A percentile compares a stretch with the other conserved stretches of the same genome.
Conservation (phyloP, 345 rosid genomes). For the Turritis glabra region DNA sequence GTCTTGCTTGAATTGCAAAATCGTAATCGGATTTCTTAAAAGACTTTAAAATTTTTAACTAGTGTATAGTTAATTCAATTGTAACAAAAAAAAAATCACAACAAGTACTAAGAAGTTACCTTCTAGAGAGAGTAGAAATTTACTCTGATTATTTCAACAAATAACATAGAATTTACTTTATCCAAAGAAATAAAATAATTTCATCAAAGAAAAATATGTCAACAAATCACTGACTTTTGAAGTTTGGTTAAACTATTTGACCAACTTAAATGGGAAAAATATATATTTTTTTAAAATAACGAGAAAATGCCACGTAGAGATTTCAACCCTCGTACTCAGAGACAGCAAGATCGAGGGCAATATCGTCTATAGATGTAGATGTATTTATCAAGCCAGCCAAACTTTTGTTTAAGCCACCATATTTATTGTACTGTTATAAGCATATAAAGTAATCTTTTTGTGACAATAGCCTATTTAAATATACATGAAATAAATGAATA, state of each 20-base stretch:
- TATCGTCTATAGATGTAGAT: neutral
- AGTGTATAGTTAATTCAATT: neutral
- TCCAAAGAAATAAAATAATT: neutral
- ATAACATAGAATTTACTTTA: neutral
- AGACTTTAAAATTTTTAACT: neutral
- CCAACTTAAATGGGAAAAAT: neutral
- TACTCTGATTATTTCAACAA: neutral
- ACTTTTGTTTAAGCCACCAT: slow-evolving; percentile 29
- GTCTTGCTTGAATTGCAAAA: no score
- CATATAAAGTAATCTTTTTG: slow-evolving; percentile 2
- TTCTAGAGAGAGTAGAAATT: no score
- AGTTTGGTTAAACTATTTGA: slow-evolving; percentile 12
- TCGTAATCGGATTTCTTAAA: neutral
- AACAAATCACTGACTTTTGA: slow-evolving; percentile 13
- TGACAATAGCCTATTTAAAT: slow-evolving; percentile 1
- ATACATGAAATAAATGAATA: neutral
- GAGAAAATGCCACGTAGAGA: slow-evolving; percentile 29
- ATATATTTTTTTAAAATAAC: neutral
- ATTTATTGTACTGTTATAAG: slow-evolving; percentile 11
- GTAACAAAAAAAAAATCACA: neutral
- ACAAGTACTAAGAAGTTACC: neutral
- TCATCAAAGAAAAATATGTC: neutral
- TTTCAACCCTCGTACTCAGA: slow-evolving; percentile 21
- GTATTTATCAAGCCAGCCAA: slow-evolving; percentile 42
- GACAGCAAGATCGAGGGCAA: slow-evolving; percentile 25